Evolutionary conservation across 257 asterid species (phyloP), one percentile per base, ranked within the genome.

Genomic region (Solanum stenotomum): DNA sequence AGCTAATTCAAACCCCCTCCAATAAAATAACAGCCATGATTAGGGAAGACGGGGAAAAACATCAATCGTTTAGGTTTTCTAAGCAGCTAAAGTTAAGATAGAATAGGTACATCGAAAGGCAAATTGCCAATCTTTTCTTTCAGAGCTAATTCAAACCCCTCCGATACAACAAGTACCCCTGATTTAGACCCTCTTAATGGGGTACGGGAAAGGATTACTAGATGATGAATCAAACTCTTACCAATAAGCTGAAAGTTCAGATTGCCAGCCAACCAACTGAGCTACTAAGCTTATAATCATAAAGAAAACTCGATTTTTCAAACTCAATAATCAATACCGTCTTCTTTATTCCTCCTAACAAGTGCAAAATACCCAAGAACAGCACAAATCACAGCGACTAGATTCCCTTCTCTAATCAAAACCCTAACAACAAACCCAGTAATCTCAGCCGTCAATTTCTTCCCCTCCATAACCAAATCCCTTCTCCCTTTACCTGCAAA

Each of bases 321-420:
- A 71, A 33, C 29, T 63, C 18, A 75, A 74, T 88, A 90, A 85
- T 89, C 91, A 78, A n/a, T 16, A 35, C 20, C 88, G 1, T 78
- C 88, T 82, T 90, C 89, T 70, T 65, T 91, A 16, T 88, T 77
- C 78, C 88, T 94, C 42, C 94, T 90, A 56, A 95, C 91, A 67
- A 96, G 94, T 4, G 94, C 96, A 90, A 95, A 96, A 71, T 96
- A 96, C 2, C 98, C 99, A 63, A 96, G 90, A 79, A 94, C 90
- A 40, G 98, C 99, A 84, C 98, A 96, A 63, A 96, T 87, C 0
- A 93, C 95, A 27, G 99, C 98, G 22, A 95, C 99, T 37, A 94
- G 86, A 82, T 96, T 96, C 81, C 99, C 99, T 88, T 96, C 99
- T 91, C 84, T 96, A 89, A 96, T 91, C 96, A 96, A 88, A 13